A percentile compares a stretch with the other conserved stretches of the same genome.
phyloP scores from a whole-genome alignment of 441 rosid genomes.

The Jatropha podagrica region DNA sequence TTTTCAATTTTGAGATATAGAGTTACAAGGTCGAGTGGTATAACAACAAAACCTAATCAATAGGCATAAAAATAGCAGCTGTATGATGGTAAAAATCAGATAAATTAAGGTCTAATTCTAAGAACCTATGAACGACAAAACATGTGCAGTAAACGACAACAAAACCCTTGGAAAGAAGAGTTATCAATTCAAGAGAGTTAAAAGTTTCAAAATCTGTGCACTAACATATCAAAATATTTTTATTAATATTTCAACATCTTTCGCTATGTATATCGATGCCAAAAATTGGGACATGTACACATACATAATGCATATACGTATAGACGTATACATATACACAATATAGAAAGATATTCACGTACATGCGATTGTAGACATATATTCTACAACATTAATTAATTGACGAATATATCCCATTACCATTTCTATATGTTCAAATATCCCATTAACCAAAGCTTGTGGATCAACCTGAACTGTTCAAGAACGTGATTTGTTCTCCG shows the following conservation, averaged over 20 bases:
- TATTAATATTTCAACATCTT: not conserved
- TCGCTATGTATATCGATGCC: not conserved
- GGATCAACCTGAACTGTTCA: slow-evolving; percentile 18
- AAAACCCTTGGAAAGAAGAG: slow-evolving; percentile 2
- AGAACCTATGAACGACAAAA: slow-evolving; percentile 9
- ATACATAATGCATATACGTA: no score
- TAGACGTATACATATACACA: no score
- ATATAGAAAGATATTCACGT: no score
- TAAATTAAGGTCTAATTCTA: not conserved
- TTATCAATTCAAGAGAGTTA: not conserved
- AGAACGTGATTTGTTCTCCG: slow-evolving; percentile 37
- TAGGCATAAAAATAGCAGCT: not conserved
- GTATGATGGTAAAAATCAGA: not conserved
- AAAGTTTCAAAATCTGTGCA: not conserved
- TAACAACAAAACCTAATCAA: not conserved
- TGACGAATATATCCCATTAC: slow-evolving; percentile 26
- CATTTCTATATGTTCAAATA: slow-evolving; percentile 15
- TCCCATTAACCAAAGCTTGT: slow-evolving; percentile 16
- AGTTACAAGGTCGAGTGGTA: not conserved
- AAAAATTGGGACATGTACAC: not conserved
- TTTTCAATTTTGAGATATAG: not conserved
- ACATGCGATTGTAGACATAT: no score
- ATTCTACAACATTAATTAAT: no score
- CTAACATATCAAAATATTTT: not conserved
- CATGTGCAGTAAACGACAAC: slow-evolving; percentile 20